phyloP scores from a whole-genome alignment of 2,329 filamentous ascomycete species.

The Arthrobotrys sphaeroides region DNA sequence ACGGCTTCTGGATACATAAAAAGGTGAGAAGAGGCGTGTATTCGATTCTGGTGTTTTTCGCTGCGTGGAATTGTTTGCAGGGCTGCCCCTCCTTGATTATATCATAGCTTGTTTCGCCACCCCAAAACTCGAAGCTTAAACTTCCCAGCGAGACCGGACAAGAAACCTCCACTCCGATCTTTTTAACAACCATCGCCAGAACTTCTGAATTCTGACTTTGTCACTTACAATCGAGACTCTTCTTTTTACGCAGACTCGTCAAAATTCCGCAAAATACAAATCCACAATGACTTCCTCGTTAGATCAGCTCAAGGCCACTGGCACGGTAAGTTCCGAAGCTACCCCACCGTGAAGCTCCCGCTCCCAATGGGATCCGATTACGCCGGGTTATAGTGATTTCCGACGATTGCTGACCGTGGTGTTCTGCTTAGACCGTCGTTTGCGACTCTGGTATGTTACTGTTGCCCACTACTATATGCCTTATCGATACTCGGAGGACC shows the following conservation, averaged over 20 bases:
- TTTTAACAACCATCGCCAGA: background rate
- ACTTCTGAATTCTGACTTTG: constrained; percentile 1
- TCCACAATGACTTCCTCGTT: constrained; percentile 69
- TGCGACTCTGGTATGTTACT: constrained; percentile 85
- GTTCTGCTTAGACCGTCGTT: constrained; percentile 77
- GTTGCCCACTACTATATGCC: constrained; percentile 22
- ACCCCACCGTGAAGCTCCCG: constrained; percentile 19
- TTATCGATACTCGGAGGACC: background rate
- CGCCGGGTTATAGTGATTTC: no score
- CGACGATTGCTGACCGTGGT: constrained; percentile 5
- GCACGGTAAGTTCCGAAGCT: constrained; percentile 78
- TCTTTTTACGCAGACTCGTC: background rate
- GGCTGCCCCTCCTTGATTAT: constrained; percentile 37
- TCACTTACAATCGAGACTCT: background rate
- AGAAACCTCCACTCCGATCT: background rate
- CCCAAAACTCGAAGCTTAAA: constrained; percentile 8
- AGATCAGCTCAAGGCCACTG: constrained; percentile 94
- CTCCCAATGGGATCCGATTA: no score
- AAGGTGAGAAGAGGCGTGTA: background rate
- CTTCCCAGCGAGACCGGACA: constrained; percentile 31
- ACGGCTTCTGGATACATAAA: background rate
- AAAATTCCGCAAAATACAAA: constrained; percentile 6
- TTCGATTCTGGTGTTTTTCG: no score
- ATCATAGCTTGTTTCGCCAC: constrained; percentile 6
- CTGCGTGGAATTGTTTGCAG: constrained; percentile 9